Conservation (phyloP, 2,329 filamentous ascomycete genomes). For the Zasmidium citrigriseum region DNA sequence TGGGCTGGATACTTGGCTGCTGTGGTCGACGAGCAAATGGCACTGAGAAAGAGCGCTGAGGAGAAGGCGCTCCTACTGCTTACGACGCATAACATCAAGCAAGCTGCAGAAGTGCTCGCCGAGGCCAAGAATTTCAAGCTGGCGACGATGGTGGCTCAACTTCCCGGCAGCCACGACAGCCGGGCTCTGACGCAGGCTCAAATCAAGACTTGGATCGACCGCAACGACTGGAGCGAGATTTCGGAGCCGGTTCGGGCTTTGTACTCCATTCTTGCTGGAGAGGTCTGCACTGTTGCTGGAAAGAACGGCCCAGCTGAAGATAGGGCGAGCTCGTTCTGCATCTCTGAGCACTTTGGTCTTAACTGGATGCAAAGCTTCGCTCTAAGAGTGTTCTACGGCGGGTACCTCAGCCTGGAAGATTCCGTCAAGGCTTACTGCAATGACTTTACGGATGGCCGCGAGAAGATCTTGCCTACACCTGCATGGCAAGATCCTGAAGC, state of each 20-base stretch:
- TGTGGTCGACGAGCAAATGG: slow-evolving; percentile 48
- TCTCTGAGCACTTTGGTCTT: slow-evolving; percentile 79
- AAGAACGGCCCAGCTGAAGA: slow-evolving; percentile 77
- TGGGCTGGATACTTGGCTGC: slow-evolving; percentile 53
- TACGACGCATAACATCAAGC: slow-evolving; percentile 73
- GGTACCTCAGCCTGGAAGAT: slow-evolving; percentile 64
- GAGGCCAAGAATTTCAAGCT: slow-evolving; percentile 77
- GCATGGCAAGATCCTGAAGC: slow-evolving; percentile 49
- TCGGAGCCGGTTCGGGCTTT: slow-evolving; percentile 79
- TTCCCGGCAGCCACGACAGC: slow-evolving; percentile 70
- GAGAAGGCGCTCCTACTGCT: slow-evolving; percentile 83
- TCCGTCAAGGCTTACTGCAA: slow-evolving; percentile 73
- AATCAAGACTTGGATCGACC: slow-evolving; percentile 78
- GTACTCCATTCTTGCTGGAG: slow-evolving; percentile 86
- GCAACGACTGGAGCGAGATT: slow-evolving; percentile 85
- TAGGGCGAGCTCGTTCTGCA: slow-evolving; percentile 74
- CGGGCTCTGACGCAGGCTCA: slow-evolving; percentile 77
- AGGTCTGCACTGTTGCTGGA: slow-evolving; percentile 80
- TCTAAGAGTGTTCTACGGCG: slow-evolving; percentile 86
- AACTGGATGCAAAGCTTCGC: slow-evolving; percentile 95
- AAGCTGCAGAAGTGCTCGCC: slow-evolving; percentile 79
- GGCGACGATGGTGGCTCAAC: slow-evolving; percentile 79
- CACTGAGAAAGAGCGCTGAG: slow-evolving; percentile 65
- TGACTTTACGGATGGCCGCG: slow-evolving; percentile 70
- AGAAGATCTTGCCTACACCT: slow-evolving; percentile 69